Evolutionary conservation across 2,329 filamentous ascomycete genomes (phyloP), one percentile per base, ranked within the genome.

Genomic region (Phialophora verrucosa): DNA sequence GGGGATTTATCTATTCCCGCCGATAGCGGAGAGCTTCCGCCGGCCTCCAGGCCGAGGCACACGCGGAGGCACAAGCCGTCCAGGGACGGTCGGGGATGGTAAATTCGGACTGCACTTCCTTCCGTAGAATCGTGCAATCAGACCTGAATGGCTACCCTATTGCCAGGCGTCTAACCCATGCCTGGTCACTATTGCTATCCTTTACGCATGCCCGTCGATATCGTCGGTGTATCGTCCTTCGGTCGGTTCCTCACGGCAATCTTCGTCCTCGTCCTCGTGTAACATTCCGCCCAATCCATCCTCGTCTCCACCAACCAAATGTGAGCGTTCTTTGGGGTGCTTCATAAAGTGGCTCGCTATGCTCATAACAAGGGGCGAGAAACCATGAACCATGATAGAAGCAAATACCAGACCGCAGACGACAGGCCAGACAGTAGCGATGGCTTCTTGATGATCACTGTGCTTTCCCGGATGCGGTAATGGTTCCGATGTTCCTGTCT

Each of bases 401-500:
- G 83, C 83, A 4, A 87, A 71, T 0, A 86, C 83, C 3, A 85
- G 76, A 69, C 85, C 85, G 68, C 82, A 85, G 1, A 87, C 79
- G 0, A 87, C 78, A 0, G 84, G 84, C 83, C 83, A 87, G 0
- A 87, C 77, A 7, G 82, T 74, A 29, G 79, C 76, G 2, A 85
- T 76, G 0, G 81, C 79, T 23, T 75, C 71, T 53, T 77, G 73
- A 59, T 77, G 74, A n/a, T 74, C 67, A 5, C 72, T 74, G 42
- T 75, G 74, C 3, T 71, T 65, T 0, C 81, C 81, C 1, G 83
- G 83, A 60, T 80, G 74, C 0, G 80, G 76, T 10, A 83, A 71
- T 1, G 83, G 83, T 1, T 79, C 69, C 4, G 80, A 81, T 0
- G 78, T 79, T 10, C 78, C 81, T 0, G 79, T 85, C 69, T 86